Evolutionary conservation across 116 monocot species (phyloP).

Genomic region (Posidonia oceanica): DNA sequence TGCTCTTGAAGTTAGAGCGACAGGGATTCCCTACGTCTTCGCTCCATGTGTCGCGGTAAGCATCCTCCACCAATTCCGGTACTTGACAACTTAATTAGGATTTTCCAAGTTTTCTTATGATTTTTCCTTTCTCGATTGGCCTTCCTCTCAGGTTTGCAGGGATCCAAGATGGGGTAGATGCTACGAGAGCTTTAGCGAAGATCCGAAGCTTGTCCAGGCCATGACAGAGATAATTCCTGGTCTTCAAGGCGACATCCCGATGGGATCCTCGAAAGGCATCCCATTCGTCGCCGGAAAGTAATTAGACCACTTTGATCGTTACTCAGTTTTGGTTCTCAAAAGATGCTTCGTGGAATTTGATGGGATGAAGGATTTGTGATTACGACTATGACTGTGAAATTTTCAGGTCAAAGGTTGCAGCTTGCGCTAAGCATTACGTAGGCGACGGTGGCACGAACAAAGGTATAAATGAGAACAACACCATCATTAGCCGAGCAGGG

Average conservation of each 20-base stretch:
- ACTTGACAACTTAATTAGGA: not conserved
- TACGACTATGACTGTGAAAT: too few relatives aligned
- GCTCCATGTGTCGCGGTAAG: constrained; percentile 68
- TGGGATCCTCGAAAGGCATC: constrained; percentile 12
- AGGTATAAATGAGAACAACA: constrained; percentile 58
- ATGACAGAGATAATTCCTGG: constrained; percentile 80
- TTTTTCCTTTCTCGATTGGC: not conserved
- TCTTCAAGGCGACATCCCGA: constrained; percentile 57
- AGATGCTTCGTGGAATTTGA: too few relatives aligned
- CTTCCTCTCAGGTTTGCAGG: constrained; percentile 33
- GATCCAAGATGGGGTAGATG: constrained; percentile 69
- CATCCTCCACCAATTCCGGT: constrained; percentile 2
- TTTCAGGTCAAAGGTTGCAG: constrained; percentile 45
- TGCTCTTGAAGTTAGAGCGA: constrained; percentile 65
- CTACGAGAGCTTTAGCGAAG: constrained; percentile 82
- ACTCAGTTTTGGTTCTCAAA: too few relatives aligned
- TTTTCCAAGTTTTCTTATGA: not conserved
- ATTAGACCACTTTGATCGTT: not conserved
- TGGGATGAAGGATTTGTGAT: too few relatives aligned
- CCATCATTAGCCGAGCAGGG: constrained; percentile 24
- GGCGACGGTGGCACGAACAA: constrained; percentile 58
- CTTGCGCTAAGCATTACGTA: constrained; percentile 62
- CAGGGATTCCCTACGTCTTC: constrained; percentile 64
- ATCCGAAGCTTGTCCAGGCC: constrained; percentile 42
- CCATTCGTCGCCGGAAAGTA: constrained; percentile 31